Base-by-base conservation (phyloP, 1,284 basidiomycete genomes). In the Tilletia horrida region DNA sequence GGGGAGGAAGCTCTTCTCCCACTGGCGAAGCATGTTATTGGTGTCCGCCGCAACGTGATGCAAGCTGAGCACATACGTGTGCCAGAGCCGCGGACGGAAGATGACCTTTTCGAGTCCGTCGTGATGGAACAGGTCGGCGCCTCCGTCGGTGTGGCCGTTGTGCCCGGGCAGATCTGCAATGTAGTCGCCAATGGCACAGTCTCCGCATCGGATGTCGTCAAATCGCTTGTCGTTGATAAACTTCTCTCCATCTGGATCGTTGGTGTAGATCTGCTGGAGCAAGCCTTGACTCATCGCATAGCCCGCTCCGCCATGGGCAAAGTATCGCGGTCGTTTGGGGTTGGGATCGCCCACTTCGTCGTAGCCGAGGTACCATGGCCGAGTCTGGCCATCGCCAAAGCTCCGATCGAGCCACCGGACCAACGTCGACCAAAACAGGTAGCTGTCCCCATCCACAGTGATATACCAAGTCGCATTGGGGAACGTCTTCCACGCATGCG, bases 61-160 rank as follows among this genome's bases (percentile, higher is more conserved):
- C 31, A 59, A 21, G 55, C 55, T 59, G 27, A 59, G 8, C 27
- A 59, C 29, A n/a, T 59, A 59, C 4, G 55, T 40, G 29, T 59
- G 55, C 55, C 55, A 59, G 11, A 59, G 29, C 2, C 55, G 27
- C 3, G 55, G 55, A 13, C 55, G 55, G 55, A 59, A 59, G 55
- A 59, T 59, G 55, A 59, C 27, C 27, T 59, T 59, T 8, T 59
- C 55, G 55, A 59, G 55, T n/a, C 55, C 55, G 16, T 59, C 55
- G 31, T 59, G 55, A 29, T 59, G 55, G 29, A 59, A 59, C 29
- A 59, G 3, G 21, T 59, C 55, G n/a, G 27, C 14, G n/a, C 55
- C 55, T 3, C 27, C 55, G 27, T 59, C 55, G 2, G 55, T 59
- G n/a, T 59, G 55, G 16, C 55, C 55, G 35, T 31, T 59, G 18